Evolutionary conservation across 352 stramenopile genomes (phyloP), one percentile per base, ranked within the genome.

Genomic region (Pythium chondricola): DNA sequence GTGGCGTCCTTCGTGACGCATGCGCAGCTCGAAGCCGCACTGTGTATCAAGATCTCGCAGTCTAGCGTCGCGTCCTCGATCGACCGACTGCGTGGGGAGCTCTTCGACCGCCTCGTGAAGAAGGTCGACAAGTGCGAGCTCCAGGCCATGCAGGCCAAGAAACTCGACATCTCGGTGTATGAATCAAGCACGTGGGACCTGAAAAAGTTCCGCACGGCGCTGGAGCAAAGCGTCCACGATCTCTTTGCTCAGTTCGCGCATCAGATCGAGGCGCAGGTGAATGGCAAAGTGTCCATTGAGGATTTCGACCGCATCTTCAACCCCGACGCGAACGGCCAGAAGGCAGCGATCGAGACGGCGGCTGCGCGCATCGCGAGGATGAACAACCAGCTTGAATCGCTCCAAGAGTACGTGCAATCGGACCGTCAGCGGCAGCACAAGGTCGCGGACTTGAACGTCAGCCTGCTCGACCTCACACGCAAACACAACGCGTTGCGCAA

Each of bases 281-380:
- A 42, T 40, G 50, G 53, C 13, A 85, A 88, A 46, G 38, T 88
- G 5, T 67, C 61, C 2, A 72, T 83, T 25, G 63, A 74, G n/a
- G 74, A 85, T 58, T 85, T 85, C 26, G 75, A 79, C 21, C 61
- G 59, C 21, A 76, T 88, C 17, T 88, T 85, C 60, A 81, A 81
- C 27, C 67, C 66, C 0, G 69, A 83, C 8, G 43, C 58, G 13
- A 74, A 70, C 2, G 69, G 63, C 9, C 71, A 83, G 36, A 79
- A 71, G 21, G 57, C 58, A 2, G 69, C 67, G 13, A 54, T 83
- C 33, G 69, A 86, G 13, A 65, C 41, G 0, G 74, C 74, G 25
- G 69, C 74, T 4, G 48, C 62, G 9, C 46, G 57, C 7, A 65
- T 86, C 40, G 61, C 69, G 2, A 68, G 67, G 32, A 86, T 86